Percentiles rank a stretch among this genome's conserved stretches.
phyloP scores from a whole-genome alignment of 2,329 filamentous ascomycete species.

The Apiospora kogelbergensis region DNA sequence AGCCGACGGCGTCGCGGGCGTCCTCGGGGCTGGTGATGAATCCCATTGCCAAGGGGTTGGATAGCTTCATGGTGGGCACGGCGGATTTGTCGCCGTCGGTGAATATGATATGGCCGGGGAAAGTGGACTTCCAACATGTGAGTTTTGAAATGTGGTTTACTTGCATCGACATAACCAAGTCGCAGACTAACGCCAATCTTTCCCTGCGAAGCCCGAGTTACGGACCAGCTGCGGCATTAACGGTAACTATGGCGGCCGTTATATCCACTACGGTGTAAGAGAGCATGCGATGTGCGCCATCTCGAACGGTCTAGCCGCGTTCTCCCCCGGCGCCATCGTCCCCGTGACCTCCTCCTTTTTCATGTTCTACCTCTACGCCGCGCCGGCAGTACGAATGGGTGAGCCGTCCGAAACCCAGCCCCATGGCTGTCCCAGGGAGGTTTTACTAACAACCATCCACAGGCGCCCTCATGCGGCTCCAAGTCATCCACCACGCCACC shows the following conservation, averaged over 20 bases:
- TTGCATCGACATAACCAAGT: neutral
- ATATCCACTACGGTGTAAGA: slow-evolving; percentile 54
- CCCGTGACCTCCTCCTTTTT: slow-evolving; percentile 56
- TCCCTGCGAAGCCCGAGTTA: slow-evolving; percentile 18
- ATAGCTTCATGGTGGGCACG: slow-evolving; percentile 46
- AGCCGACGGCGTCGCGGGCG: slow-evolving; percentile 48
- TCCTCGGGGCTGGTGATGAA: slow-evolving; percentile 50
- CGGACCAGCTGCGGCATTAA: slow-evolving; percentile 22
- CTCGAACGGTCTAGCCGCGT: slow-evolving; percentile 60
- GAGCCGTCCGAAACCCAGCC: too few relatives aligned
- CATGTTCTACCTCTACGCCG: slow-evolving; percentile 55
- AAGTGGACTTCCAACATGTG: slow-evolving; percentile 51
- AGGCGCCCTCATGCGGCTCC: slow-evolving; percentile 46
- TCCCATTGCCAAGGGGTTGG: slow-evolving; percentile 40
- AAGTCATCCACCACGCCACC: slow-evolving; percentile 52
- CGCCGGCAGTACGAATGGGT: slow-evolving; percentile 53
- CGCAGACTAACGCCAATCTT: too few relatives aligned
- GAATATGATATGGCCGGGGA: slow-evolving; percentile 50
- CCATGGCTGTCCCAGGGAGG: too few relatives aligned
- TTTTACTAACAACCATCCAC: neutral
- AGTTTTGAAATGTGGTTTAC: slow-evolving; percentile 15
- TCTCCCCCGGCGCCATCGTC: slow-evolving; percentile 47
- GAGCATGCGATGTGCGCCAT: slow-evolving; percentile 62
- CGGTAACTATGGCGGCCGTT: slow-evolving; percentile 13
- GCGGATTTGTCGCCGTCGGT: slow-evolving; percentile 48